phyloP scores from a whole-genome alignment of 768 basidiomycete genomes.

The Lactarius tabidus region DNA sequence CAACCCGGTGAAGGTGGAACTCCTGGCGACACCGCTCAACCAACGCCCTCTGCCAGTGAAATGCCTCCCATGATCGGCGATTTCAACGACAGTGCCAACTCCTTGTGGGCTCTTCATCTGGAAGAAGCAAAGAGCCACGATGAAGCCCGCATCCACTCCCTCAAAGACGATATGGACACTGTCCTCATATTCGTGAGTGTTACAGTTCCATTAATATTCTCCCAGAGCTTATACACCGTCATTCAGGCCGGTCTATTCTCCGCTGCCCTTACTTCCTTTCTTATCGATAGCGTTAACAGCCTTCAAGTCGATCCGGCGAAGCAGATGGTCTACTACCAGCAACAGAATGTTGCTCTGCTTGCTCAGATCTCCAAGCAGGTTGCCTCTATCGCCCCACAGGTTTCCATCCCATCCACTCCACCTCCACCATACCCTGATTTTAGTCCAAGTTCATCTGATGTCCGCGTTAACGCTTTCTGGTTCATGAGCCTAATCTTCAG shows the following conservation, averaged over 20 bases:
- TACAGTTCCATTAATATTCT: too few species aligned
- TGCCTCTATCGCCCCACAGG: not conserved
- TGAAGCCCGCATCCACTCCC: not conserved
- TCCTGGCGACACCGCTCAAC: not conserved
- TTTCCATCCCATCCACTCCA: not conserved
- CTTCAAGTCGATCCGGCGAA: conserved; percentile 6
- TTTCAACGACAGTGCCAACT: not conserved
- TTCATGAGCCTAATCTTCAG: conserved; percentile 38
- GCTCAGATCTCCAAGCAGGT: conserved; percentile 4
- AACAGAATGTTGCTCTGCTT: conserved; percentile 11
- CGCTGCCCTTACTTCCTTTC: conserved; percentile 9
- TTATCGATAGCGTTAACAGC: conserved; percentile 5
- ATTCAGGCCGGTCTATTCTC: conserved; percentile 16
- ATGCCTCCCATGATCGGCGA: not conserved
- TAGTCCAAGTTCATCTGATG: conserved; percentile 30
- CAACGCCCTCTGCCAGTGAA: not conserved
- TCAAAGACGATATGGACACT: not conserved
- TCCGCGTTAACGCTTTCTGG: conserved; percentile 42
- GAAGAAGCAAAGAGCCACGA: not conserved
- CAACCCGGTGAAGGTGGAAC: not conserved
- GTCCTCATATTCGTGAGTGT: not conserved
- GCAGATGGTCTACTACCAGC: not conserved
- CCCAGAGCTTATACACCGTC: not conserved
- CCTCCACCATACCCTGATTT: not conserved
- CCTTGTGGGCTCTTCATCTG: not conserved